These are phyloP conservation scores for Pyrenophora graminea DNA, from an alignment of 2,329 filamentous ascomycete species.

Conservation along the genomic window DNA sequence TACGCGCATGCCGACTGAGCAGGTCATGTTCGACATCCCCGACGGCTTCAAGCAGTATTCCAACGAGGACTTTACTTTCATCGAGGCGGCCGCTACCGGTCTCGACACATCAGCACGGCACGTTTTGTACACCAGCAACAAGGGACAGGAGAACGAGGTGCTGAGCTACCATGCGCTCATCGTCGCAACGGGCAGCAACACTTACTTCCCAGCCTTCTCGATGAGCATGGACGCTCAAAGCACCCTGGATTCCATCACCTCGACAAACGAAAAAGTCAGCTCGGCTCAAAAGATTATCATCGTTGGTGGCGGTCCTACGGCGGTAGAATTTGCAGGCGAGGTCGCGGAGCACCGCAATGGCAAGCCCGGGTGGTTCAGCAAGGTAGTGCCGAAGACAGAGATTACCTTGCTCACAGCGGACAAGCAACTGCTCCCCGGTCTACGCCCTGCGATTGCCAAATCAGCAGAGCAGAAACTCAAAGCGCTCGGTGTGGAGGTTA, in stretches of 20 bases:
- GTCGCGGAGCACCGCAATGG: conserved; percentile 50
- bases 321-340: conserved; percentile 56
- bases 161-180: conserved; percentile 60
- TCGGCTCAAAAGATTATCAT: conserved; percentile 53
- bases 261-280: conserved; percentile 41
- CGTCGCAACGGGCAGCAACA: conserved; percentile 59
- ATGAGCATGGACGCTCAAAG: conserved; percentile 41
- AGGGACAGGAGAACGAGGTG: conserved; percentile 28
- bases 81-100: conserved; percentile 55
- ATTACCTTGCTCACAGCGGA: conserved; percentile 54
- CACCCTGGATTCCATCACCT: conserved; percentile 39
- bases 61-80: conserved; percentile 53
- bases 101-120: conserved; percentile 52
- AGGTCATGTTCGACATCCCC: conserved; percentile 56
- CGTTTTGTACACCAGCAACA: conserved; percentile 48
- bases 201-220: conserved; percentile 52
- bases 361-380: conserved; percentile 46
- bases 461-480: conserved; percentile 54
- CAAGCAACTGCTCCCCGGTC: conserved; percentile 47
- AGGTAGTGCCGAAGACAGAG: conserved; percentile 31
- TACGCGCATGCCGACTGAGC: conserved; percentile 51
- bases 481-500: conserved; percentile 53
- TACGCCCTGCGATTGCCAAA: conserved; percentile 47
- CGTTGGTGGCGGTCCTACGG: conserved; percentile 55
- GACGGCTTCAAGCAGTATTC: conserved; percentile 57